A percentile compares a stretch with the other conserved stretches of the same genome.
phyloP scores from a whole-genome alignment of 2,329 filamentous ascomycete species.

The Penicillium nordicum region DNA sequence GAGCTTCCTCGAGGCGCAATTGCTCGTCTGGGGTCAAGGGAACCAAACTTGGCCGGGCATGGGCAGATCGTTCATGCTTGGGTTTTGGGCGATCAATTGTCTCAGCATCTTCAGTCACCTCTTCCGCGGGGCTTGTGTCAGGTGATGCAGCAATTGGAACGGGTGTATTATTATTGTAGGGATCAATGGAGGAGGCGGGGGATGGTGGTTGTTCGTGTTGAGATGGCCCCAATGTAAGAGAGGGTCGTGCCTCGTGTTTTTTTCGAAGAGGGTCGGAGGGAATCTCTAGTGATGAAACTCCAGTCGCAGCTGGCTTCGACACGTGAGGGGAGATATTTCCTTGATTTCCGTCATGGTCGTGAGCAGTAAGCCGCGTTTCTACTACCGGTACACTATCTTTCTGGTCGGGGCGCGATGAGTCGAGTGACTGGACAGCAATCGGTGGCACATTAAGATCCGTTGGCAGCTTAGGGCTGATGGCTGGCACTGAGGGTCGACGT shows the following conservation, averaged over 20 bases:
- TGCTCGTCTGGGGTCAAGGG: conserved; percentile 58
- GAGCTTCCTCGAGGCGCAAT: conserved; percentile 54
- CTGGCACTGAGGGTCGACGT: conserved; percentile 9
- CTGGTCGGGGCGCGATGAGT: conserved; percentile 47
- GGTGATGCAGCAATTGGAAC: conserved; percentile 65
- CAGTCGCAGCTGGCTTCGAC: conserved; percentile 16
- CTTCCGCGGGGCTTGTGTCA: conserved; percentile 70
- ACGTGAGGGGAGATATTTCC: conserved; percentile 19
- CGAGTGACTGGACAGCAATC: conserved; percentile 45
- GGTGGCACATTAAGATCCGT: conserved; percentile 12
- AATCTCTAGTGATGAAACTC: conserved; percentile 15
- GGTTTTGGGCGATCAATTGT: conserved; percentile 40
- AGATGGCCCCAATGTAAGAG: conserved; percentile 27
- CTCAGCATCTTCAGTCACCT: conserved; percentile 43
- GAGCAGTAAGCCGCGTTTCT: conserved; percentile 24
- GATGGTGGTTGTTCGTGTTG: conserved; percentile 41
- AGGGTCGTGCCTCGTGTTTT: conserved; percentile 29
- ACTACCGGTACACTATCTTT: conserved; percentile 16
- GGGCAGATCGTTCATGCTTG: conserved; percentile 24
- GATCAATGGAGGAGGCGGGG: conserved; percentile 63
- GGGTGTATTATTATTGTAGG: conserved; percentile 71
- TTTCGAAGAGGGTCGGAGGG: conserved; percentile 21
- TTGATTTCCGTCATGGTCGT: conserved; percentile 23
- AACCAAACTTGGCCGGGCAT: conserved; percentile 29
- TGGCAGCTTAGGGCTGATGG: conserved; percentile 8